A percentile compares a stretch with the other conserved stretches of the same genome.
Evolutionary conservation across 1,284 basidiomycete species (phyloP).

Genomic region (Moesziomyces globuligerus): DNA sequence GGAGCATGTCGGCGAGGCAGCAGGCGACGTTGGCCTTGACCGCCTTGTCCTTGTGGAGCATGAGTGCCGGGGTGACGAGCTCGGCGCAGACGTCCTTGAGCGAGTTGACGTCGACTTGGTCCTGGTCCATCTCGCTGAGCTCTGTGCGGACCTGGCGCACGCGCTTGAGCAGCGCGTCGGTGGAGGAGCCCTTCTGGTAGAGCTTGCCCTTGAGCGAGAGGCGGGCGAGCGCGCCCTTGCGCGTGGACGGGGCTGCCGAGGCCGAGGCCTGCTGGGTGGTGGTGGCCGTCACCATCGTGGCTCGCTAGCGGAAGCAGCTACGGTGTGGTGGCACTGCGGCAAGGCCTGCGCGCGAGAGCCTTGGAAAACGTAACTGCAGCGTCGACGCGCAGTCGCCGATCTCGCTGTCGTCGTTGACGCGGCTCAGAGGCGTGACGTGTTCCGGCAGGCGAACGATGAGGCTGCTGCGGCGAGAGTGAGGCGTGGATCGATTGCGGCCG

Average conservation of each 20-base stretch:
- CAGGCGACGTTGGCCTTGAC: conserved; percentile 93
- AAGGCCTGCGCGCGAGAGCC: too few species aligned
- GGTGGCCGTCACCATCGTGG: conserved; percentile 26
- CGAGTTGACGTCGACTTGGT: conserved; percentile 79
- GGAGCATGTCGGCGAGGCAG: conserved; percentile 90
- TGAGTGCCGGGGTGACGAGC: conserved; percentile 80
- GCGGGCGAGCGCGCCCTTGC: conserved; percentile 33
- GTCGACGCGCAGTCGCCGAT: too few species aligned
- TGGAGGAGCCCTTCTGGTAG: conserved; percentile 49
- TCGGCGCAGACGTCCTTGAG: conserved; percentile 79
- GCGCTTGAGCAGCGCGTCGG: conserved; percentile 54
- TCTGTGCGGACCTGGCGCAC: conserved; percentile 69
- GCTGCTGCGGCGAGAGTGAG: too few species aligned
- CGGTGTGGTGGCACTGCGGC: too few species aligned
- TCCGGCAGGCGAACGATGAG: too few species aligned
- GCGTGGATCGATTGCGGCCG: too few species aligned
- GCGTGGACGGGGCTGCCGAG: conserved; percentile 18
- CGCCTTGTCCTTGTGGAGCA: conserved; percentile 91
- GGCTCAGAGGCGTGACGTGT: too few species aligned
- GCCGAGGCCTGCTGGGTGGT: conserved; percentile 23
- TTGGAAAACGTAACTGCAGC: too few species aligned
- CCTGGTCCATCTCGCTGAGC: conserved; percentile 87
- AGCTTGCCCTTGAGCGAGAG: conserved; percentile 53
- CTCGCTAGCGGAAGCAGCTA: too few species aligned
- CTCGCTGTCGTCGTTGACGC: too few species aligned